Base-by-base conservation (phyloP, 495 filamentous ascomycete species). In the Trichoderma orchidacearum region DNA sequence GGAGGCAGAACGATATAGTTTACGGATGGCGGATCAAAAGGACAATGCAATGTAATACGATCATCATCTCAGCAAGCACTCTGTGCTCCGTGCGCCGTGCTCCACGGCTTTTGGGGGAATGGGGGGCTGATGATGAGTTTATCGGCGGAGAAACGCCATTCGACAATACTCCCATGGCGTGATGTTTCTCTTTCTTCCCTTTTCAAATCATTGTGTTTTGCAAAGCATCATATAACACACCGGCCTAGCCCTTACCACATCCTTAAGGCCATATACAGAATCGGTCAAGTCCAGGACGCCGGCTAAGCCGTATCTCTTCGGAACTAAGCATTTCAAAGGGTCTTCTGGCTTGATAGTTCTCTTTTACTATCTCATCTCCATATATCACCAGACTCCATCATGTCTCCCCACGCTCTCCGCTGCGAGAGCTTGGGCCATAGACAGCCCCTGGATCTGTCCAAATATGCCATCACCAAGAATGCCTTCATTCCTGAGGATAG, bases 381-480 rank as follows among this genome's bases (percentile, higher is more conserved):
- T 35, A n/a, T 35, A 35, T 51, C 51, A 34, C 5, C 17, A 13
- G 28, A n/a, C 8, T 18, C n/a, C 31, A 55, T 34, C 31, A 55
- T 55, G 53, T 32, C 53, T n/a, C 53, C 53, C 17, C 53, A 55
- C 31, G 53, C 31, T 11, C 1, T 55, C 18, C 17, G 6, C 1
- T 6, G 8, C 13, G 30, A 55, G 53, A 27, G 30, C 17, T 23
- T 30, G 30, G 28, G 51, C 28, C 28, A n/a, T 2, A 50, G 11
- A 3, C 21, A 36, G 6, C 53, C 12, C 8, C 17, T 12, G 17
- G 30, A 55, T 12, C 53, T 55, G n/a, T 21, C 30, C n/a, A 55
- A 55, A n/a, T 55, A 36, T 34, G 53, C 53, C 53, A 31, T 55
- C 31, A 34, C 53, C 8, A 18, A 18, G 9, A 36, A 55, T 28